Base-by-base conservation (phyloP, 1,139 yeast species). In the Protomyces inundatus region DNA sequence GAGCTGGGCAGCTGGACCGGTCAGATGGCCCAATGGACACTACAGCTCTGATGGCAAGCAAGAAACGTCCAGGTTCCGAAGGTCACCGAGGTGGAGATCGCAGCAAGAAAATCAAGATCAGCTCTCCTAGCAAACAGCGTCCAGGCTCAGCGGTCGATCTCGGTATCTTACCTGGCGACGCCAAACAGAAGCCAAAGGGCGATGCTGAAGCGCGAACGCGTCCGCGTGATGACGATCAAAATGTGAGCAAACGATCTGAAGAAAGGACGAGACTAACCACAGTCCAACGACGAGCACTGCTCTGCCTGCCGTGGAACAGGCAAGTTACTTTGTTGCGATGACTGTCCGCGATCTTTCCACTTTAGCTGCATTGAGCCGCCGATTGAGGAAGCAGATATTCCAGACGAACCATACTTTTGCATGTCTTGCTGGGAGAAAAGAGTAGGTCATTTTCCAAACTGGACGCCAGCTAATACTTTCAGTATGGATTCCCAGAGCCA, bases 291-390 rank as follows among this genome's bases (percentile, higher is more conserved):
- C 69, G 98, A 93, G 74, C 90, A 81, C 73, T 93, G 98, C 72
- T 80, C 88, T 33, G 81, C 95, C 0, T 93, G 98, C 76, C 90
- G 95, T 0, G 90, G 90, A 35, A 79, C 91, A 0, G 98, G 98
- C 6, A 80, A 88, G 46, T 90, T 93, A 69, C 79, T 93, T 37
- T 93, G 98, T 75, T 93, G 98, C 76, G 98, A 93, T 70, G 80
- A 88, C 1, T 93, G 98, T 74, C 97, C 97, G 0, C 82, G 82
- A 71, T 88, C 97, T 0, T 93, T 91, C 74, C 98, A 93, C 73
- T 90, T 93, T 72, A 80, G 88, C 10, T 93, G 98, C 73, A 83
- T 93, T 68, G 88, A 89, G 70, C 98, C 98, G 1, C 98, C 98
- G 0, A 76, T 87, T 34, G 93, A 87, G 68, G 86, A 85, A 55